Percentiles rank a stretch among this genome's conserved stretches.
Conservation (phyloP, 345 rosid genomes). For the Citrus australasica region DNA sequence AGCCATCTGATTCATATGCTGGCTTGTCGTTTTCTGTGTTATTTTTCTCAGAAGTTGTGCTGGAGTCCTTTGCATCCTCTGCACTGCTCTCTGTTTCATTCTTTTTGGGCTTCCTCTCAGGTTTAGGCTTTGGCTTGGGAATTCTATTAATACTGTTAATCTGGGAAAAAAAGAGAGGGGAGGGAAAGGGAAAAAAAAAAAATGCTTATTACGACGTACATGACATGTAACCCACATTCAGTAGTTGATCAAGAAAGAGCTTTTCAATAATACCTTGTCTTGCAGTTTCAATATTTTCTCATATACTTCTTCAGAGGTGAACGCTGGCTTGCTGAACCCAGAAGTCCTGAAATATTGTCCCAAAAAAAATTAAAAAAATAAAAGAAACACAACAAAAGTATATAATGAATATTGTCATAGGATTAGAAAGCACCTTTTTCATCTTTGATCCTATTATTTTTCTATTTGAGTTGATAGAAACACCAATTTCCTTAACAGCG, state of each 20-base stretch:
- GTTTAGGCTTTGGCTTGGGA: constrained; percentile 90
- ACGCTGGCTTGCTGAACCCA: constrained; percentile 50
- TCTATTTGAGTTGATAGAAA: not conserved
- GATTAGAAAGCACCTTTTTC: not conserved
- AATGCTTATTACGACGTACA: not conserved
- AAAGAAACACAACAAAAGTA: not conserved
- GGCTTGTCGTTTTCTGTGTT: constrained; percentile 24
- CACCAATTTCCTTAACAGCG: not conserved
- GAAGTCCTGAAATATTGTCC: constrained; percentile 43
- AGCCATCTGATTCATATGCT: constrained; percentile 21
- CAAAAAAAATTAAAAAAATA: not conserved
- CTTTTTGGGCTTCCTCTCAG: constrained; percentile 71
- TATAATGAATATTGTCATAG: not conserved
- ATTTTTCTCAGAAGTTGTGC: constrained; percentile 31
- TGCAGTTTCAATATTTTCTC: constrained; percentile 55
- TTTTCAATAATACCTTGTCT: constrained; percentile 56
- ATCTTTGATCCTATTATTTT: not conserved
- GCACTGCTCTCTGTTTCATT: constrained; percentile 44
- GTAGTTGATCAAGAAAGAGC: not conserved
- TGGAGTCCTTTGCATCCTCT: constrained; percentile 26
- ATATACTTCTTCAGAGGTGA: constrained; percentile 81
- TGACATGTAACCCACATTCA: not conserved
- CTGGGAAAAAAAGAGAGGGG: constrained; percentile 24
- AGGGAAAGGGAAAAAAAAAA: not conserved
- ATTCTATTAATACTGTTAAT: constrained; percentile 58